Evolutionary conservation across 768 basidiomycete species (phyloP).

Genomic region (Suillus ampliporus): DNA sequence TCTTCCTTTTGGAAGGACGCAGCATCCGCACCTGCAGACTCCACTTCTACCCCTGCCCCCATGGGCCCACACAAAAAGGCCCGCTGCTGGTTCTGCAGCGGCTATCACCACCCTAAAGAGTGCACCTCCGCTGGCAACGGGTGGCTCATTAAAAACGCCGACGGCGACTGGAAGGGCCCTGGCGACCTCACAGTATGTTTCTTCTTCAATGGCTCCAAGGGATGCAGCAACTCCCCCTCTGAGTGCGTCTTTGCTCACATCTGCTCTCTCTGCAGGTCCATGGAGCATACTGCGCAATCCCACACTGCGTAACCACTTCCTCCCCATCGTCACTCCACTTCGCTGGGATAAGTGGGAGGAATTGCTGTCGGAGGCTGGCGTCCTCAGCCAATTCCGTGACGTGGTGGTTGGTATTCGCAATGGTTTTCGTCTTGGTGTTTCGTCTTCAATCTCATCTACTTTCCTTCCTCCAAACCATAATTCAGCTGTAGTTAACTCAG

Average conservation of each 20-base stretch:
- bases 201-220: neutral
- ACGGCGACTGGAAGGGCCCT: neutral
- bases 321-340: conserved; percentile 31
- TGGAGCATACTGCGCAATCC: conserved; percentile 21
- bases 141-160: neutral
- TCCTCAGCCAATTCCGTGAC: conserved; percentile 25
- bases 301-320: conserved; percentile 22
- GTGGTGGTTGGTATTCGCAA: conserved; percentile 25
- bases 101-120: neutral
- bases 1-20: neutral
- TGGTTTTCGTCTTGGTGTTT: conserved; percentile 32
- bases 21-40: neutral
- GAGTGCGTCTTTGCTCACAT: neutral
- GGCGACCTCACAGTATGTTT: neutral
- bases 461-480: conserved; percentile 23
- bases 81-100: neutral
- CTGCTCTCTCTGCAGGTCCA: conserved; percentile 9
- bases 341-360: conserved; percentile 23
- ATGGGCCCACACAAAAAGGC: neutral
- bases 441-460: neutral
- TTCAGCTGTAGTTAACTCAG: conserved; percentile 11
- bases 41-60: neutral
- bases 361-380: conserved; percentile 10
- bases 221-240: neutral
- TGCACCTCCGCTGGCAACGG: neutral